These are phyloP conservation scores for Claviceps digitariae DNA, from an alignment of 2,329 filamentous ascomycete genomes.

Conservation along the genomic window DNA sequence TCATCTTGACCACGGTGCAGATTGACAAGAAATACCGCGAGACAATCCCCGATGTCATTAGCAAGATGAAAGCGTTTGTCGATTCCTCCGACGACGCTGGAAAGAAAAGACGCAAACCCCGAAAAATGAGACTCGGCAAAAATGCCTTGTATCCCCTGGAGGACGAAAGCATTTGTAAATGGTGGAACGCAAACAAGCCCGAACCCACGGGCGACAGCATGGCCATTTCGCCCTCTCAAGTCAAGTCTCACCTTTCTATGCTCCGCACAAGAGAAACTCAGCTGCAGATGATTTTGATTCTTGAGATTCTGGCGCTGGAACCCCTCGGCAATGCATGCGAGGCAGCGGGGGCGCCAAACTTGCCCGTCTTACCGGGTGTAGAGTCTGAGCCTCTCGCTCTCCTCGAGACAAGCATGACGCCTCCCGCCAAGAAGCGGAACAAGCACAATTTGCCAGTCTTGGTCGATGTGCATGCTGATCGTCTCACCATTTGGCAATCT, in stretches of 20 bases:
- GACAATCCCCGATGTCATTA: constrained; percentile 48
- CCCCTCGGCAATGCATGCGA: constrained; percentile 30
- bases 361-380: constrained; percentile 31
- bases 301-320: constrained; percentile 64
- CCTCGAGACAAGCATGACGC: constrained; percentile 16
- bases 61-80: constrained; percentile 39
- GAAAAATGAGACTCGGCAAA: constrained; percentile 53
- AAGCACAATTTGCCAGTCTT: constrained; percentile 52
- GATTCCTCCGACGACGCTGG: constrained; percentile 39
- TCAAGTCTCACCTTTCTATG: constrained; percentile 49
- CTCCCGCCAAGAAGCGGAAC: constrained; percentile 38
- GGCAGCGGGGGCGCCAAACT: constrained; percentile 28
- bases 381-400: constrained; percentile 10
- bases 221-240: constrained; percentile 33
- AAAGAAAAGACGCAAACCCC: constrained; percentile 39
- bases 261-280: constrained; percentile 66
- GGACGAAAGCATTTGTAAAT: constrained; percentile 48
- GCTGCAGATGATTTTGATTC: constrained; percentile 64
- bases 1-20: constrained; percentile 51
- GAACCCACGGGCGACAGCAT: constrained; percentile 35
- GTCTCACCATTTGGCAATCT: constrained; percentile 74
- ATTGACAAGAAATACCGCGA: constrained; percentile 74
- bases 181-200: constrained; percentile 53
- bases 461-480: constrained; percentile 62
- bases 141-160: constrained; percentile 57